Conservation (phyloP, 2,329 filamentous ascomycete species). For the Epichloe elymi region DNA sequence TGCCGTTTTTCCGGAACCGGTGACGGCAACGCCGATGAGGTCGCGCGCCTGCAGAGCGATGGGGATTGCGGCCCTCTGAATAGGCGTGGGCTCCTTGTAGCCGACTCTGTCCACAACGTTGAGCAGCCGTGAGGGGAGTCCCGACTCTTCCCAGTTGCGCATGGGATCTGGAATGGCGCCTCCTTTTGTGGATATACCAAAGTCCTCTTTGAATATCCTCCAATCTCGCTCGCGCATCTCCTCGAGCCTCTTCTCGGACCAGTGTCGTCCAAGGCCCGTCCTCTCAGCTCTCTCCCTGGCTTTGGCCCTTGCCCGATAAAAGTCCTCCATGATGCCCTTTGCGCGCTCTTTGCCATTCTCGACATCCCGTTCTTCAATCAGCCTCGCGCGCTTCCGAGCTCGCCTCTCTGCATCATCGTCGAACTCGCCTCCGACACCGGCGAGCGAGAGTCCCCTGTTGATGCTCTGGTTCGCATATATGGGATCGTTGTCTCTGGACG, state of each 20-base stretch:
- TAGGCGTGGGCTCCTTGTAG: conserved; percentile 81
- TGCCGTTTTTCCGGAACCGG: conserved; percentile 96
- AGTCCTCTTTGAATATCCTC: conserved; percentile 99
- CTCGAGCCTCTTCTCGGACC: conserved; percentile 82
- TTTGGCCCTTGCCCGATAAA: conserved; percentile 47
- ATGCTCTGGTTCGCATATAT: conserved; percentile 41
- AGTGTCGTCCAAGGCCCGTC: conserved; percentile 78
- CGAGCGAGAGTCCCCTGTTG: conserved; percentile 25
- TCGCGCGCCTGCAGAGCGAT: conserved; percentile 87
- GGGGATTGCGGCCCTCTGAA: conserved; percentile 89
- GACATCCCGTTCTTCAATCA: conserved; percentile 60
- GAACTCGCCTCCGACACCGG: conserved; percentile 36
- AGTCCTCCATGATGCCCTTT: conserved; percentile 68
- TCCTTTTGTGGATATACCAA: conserved; percentile 90
- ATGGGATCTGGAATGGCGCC: conserved; percentile 89
- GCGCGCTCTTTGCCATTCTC: conserved; percentile 68
- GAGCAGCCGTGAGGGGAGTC: conserved; percentile 62
- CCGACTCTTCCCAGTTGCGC: conserved; percentile 84
- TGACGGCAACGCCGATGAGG: conserved; percentile 95
- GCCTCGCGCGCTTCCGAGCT: conserved; percentile 46
- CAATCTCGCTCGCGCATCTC: conserved; percentile 97
- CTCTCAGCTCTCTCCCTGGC: conserved; percentile 60
- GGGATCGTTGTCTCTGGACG: conserved; percentile 53
- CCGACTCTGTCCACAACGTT: conserved; percentile 75
- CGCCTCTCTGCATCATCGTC: conserved; percentile 43